Base-by-base conservation (phyloP, 345 rosid genomes). In the Camelina laxa region DNA sequence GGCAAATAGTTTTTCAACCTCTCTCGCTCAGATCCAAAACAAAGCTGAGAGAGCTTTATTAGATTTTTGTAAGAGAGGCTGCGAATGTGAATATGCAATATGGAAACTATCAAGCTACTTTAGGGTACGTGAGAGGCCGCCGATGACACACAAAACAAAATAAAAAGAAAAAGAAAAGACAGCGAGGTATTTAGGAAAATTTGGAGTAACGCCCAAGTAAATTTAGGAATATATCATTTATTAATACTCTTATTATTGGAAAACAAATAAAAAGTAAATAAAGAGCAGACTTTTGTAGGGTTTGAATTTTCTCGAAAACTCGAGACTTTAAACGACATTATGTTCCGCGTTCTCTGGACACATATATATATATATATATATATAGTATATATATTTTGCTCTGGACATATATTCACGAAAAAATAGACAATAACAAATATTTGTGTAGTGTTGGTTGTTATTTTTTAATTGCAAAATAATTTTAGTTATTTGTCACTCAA, bases 161-260 rank as follows among this genome's bases (percentile, higher is more conserved):
- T 19, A 24, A 48, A 55, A 1, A 11, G 30, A 41, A 68, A 19
- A 33, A 39, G 1, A 17, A 45, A 75, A 42, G 64, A 69, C 75
- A 57, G 67, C 11, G 44, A 67, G 44, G 61, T 27, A 60, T 62
- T 39, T 39, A 19, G 74, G 79, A 69, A 62, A 67, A 42, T 15
- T 15, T 75, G 64, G 79, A 75, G 79, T 75, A 69, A 38, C 75
- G 74, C 69, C 75, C 79, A 75, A 61, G 79, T 75, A 75, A 60
- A 67, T 14, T 75, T 50, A 7, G 65, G 70, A 53, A 53, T 39
- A 58, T 55, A 1, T 44, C 36, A 74, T 56, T 65, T 15, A 44
- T 10, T 51, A 31, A 15, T 51, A 17, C 1, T 58, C 39, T 58
- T 9, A 56, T 30, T 56, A 5, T 44, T 31, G 0, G n/a, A 30